Conservation (phyloP, 2,329 filamentous ascomycete genomes). For the Didymella exigua region DNA sequence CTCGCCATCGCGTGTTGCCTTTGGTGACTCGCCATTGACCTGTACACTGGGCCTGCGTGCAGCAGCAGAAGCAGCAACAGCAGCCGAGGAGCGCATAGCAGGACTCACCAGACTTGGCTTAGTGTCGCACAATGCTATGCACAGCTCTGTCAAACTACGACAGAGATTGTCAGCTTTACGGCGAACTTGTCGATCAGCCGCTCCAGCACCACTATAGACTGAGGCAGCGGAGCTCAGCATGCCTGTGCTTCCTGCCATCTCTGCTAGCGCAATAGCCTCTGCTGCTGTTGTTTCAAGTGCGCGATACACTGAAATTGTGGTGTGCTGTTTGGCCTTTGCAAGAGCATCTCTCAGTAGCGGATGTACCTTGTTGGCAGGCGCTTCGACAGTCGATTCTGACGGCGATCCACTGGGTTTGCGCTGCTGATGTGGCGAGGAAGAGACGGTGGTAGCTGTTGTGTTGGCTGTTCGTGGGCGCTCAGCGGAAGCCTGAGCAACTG, state of each 20-base stretch:
- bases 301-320: constrained; percentile 74
- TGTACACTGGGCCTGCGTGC: constrained; percentile 46
- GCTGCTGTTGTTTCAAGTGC: constrained; percentile 79
- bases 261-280: constrained; percentile 79
- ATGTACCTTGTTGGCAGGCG: constrained; percentile 64
- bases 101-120: constrained; percentile 40
- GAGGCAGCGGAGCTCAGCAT: constrained; percentile 68
- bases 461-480: constrained; percentile 90
- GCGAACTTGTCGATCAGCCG: constrained; percentile 81
- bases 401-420: constrained; percentile 57
- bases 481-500: constrained; percentile 66
- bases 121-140: constrained; percentile 70
- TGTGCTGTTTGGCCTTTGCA: constrained; percentile 72
- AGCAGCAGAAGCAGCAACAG: constrained; percentile 15
- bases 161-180: constrained; percentile 93
- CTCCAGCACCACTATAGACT: constrained; percentile 63
- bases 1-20: constrained; percentile 42
- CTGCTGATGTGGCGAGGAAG: constrained; percentile 80
- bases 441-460: constrained; percentile 88
- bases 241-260: constrained; percentile 75
- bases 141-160: constrained; percentile 89
- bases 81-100: constrained; percentile 33
- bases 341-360: constrained; percentile 82
- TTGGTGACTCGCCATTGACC: constrained; percentile 45
- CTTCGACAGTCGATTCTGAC: constrained; percentile 51